Evolutionary conservation across 495 filamentous ascomycete genomes (phyloP).

Genomic region (Neurospora sublineolata): DNA sequence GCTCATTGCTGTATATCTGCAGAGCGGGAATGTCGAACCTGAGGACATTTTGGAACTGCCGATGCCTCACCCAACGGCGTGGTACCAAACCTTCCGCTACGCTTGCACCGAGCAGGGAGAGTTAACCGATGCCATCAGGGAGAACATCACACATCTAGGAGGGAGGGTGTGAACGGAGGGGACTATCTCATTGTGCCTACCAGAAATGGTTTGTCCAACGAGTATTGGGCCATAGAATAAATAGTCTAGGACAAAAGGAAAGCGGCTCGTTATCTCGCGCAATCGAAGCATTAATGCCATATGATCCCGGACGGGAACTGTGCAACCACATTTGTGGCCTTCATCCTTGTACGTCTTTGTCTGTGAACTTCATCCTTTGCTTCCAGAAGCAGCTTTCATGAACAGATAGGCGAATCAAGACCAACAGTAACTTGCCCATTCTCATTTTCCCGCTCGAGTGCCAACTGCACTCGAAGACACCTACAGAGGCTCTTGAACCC

Average conservation of each 20-base stretch:
- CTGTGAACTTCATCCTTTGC: background rate
- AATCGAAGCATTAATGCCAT: background rate
- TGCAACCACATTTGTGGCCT: background rate
- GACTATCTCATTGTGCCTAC: background rate
- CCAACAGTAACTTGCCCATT: background rate
- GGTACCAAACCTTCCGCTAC: constrained; percentile 37
- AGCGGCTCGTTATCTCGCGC: background rate
- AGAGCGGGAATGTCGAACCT: constrained; percentile 35
- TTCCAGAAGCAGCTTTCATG: background rate
- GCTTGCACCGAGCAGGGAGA: constrained; percentile 40
- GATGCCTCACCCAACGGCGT: constrained; percentile 41
- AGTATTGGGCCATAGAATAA: background rate
- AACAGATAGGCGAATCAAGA: background rate
- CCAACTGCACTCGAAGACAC: background rate
- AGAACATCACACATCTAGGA: constrained; percentile 43
- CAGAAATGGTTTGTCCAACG: background rate
- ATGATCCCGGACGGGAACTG: background rate
- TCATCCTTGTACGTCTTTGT: background rate
- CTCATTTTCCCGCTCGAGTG: background rate
- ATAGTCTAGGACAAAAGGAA: background rate
- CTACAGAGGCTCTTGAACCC: background rate
- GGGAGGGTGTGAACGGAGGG: constrained; percentile 28
- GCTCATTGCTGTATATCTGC: constrained; percentile 39
- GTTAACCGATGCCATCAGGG: constrained; percentile 31
- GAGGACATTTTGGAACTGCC: constrained; percentile 45